Percentiles rank a stretch among this genome's conserved stretches.
phyloP scores from a whole-genome alignment of 441 rosid genomes.

The Mallotus repandus region DNA sequence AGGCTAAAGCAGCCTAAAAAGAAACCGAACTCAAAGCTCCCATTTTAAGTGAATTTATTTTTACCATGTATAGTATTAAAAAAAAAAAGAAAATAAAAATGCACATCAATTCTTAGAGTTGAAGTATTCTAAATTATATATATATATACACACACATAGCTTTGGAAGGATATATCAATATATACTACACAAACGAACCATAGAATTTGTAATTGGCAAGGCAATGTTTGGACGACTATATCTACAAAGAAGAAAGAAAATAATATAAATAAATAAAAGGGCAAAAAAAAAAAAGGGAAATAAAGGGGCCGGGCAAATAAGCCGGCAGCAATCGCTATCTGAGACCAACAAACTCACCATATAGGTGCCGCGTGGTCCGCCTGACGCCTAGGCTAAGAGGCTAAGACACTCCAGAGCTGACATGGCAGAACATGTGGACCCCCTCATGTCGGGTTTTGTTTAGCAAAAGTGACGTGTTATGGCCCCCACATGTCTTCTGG shows the following conservation, averaged over 20 bases:
- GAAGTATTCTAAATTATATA: no score
- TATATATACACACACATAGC: no score
- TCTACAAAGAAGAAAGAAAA: not conserved
- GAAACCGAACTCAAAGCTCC: no score
- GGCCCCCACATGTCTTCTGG: slow-evolving; percentile 43
- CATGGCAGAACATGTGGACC: slow-evolving; percentile 52
- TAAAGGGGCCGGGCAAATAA: not conserved
- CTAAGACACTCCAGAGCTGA: slow-evolving; percentile 38
- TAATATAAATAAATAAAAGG: not conserved
- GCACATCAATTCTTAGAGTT: no score
- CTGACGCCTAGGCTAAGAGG: slow-evolving; percentile 23
- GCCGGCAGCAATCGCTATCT: slow-evolving; percentile 45
- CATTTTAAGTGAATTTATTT: no score
- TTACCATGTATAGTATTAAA: no score
- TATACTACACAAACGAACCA: no score
- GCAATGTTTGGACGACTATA: not conserved
- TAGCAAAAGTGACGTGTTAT: slow-evolving; percentile 32
- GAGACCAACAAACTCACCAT: slow-evolving; percentile 29
- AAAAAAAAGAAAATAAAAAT: no score
- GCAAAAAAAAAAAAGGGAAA: not conserved
- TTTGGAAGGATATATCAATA: no score
- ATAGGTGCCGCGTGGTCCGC: slow-evolving; percentile 44
- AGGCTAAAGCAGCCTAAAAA: no score
- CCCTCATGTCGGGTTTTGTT: slow-evolving; percentile 32
- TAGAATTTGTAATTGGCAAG: no score